Evolutionary conservation across 495 filamentous ascomycete genomes (phyloP).

Genomic region (Penicillium ucsense): DNA sequence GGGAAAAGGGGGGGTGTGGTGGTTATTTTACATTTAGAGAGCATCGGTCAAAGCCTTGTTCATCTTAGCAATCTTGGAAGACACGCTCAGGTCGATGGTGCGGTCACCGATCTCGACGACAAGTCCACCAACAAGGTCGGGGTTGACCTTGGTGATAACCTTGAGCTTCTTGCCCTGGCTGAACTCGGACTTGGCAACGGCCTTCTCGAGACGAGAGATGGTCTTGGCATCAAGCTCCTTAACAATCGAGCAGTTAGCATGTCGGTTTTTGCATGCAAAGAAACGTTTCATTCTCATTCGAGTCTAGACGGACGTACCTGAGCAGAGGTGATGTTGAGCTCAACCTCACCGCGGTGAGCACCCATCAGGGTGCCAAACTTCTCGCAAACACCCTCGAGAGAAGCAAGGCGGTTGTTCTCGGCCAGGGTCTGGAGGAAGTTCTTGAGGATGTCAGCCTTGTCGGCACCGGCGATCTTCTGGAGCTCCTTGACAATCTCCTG

Average conservation of each 20-base stretch:
- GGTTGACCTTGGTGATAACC: conserved; percentile 87
- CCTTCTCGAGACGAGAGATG: conserved; percentile 71
- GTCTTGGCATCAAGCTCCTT: conserved; percentile 84
- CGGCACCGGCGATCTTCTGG: conserved; percentile 60
- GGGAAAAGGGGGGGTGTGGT: no score
- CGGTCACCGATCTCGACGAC: conserved; percentile 96
- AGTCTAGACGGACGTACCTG: conserved; percentile 45
- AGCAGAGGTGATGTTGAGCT: conserved; percentile 82
- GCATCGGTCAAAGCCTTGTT: conserved; percentile 97
- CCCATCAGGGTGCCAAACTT: conserved; percentile 85
- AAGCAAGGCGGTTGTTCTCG: conserved; percentile 87
- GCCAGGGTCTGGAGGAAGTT: conserved; percentile 85
- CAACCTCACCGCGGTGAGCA: conserved; percentile 83
- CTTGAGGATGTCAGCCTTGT: conserved; percentile 76
- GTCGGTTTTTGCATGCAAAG: background rate
- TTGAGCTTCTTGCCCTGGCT: conserved; percentile 95
- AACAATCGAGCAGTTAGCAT: background rate
- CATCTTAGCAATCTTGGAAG: conserved; percentile 89
- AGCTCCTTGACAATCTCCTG: conserved; percentile 73
- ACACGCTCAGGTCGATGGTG: conserved; percentile 95
- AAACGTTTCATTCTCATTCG: background rate
- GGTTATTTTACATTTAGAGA: conserved; percentile 60
- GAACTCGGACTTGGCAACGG: conserved; percentile 80
- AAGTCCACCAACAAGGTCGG: conserved; percentile 87
- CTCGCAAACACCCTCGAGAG: conserved; percentile 70